Conservation (phyloP, 108 stramenopile genomes). For the Seminavis robusta region DNA sequence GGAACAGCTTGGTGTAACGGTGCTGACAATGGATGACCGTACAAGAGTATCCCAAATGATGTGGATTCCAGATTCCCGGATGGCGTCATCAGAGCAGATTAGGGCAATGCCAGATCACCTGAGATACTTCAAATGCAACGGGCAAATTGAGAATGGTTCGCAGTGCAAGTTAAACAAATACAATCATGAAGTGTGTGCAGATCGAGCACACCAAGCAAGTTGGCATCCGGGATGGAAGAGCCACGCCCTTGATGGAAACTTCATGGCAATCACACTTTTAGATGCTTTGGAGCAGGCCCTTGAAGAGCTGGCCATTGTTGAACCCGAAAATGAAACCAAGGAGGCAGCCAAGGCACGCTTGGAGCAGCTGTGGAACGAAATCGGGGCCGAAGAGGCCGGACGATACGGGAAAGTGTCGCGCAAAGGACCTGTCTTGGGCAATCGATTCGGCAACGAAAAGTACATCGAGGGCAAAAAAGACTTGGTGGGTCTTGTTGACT, state of each 20-base stretch:
- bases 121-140: slow-evolving; percentile 32
- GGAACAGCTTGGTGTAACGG: slow-evolving; percentile 29
- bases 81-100: slow-evolving; percentile 13
- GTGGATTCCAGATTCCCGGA: slow-evolving; percentile 32
- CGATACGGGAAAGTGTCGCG: no score
- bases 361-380: no score
- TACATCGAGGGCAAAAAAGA: no score
- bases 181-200: slow-evolving; percentile 10
- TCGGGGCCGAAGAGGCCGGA: no score
- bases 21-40: slow-evolving; percentile 7
- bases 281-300: slow-evolving; percentile 2
- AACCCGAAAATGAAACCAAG: no score
- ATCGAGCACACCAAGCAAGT: slow-evolving; percentile 14
- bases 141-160: slow-evolving; percentile 38
- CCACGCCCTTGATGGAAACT: slow-evolving; percentile 40
- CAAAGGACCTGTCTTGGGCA: no score
- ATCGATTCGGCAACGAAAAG: no score
- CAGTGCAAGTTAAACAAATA: slow-evolving; percentile 39
- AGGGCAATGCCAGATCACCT: slow-evolving; percentile 29
- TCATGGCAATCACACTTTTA: slow-evolving; percentile 31
- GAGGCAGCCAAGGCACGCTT: no score
- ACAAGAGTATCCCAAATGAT: not conserved
- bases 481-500: no score
- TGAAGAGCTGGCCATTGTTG: no score
- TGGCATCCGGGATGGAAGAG: slow-evolving; percentile 58